These are phyloP conservation scores for Dothistroma septosporum DNA, from an alignment of 2,329 filamentous ascomycete genomes.

Conservation along the genomic window DNA sequence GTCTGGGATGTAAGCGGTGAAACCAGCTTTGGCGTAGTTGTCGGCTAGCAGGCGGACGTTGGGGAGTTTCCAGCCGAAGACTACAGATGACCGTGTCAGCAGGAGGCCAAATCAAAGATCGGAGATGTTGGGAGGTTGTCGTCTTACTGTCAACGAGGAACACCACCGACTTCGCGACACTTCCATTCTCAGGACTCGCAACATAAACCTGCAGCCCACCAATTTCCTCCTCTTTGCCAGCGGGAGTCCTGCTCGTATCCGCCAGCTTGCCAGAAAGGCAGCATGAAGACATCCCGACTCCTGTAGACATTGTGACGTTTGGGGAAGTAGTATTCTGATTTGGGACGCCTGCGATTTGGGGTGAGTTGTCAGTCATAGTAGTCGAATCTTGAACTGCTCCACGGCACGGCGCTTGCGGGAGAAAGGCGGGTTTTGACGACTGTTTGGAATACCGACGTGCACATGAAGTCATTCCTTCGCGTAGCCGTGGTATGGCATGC, in stretches of 20 bases:
- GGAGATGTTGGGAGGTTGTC: background rate
- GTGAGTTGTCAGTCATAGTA: background rate
- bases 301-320: constrained; percentile 35
- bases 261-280: constrained; percentile 42
- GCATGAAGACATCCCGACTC: constrained; percentile 40
- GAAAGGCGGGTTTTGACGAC: background rate
- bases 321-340: background rate
- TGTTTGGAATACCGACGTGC: background rate
- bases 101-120: constrained; percentile 9
- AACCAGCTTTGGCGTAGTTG: constrained; percentile 45
- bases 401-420: background rate
- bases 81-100: background rate
- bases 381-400: background rate
- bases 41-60: constrained; percentile 48
- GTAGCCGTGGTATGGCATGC: background rate
- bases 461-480: background rate
- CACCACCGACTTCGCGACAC: constrained; percentile 44
- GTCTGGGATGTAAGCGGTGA: constrained; percentile 40
- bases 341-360: background rate
- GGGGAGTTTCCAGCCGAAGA: constrained; percentile 48
- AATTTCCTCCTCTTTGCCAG: constrained; percentile 37
- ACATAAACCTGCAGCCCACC: constrained; percentile 42
- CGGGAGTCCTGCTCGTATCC: constrained; percentile 32
- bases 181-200: constrained; percentile 34
- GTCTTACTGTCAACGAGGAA: constrained; percentile 41